A percentile compares a stretch with the other conserved stretches of the same genome.
Evolutionary conservation across 306 rosid genomes (phyloP).

Genomic region (Dicorynia guianensis): DNA sequence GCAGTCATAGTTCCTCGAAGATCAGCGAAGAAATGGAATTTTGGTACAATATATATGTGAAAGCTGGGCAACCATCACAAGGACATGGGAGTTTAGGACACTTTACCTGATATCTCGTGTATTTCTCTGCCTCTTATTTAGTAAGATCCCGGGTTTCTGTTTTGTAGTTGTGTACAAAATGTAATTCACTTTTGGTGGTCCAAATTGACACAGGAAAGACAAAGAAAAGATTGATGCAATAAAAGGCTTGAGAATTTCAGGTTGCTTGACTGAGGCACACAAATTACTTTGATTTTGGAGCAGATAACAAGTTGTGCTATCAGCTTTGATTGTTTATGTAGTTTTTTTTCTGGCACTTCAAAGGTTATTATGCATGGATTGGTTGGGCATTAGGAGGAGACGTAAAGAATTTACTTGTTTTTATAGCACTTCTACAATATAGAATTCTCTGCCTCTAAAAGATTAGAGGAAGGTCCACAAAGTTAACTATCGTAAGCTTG

Average conservation of each 20-base stretch:
- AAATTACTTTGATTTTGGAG: too few relatives aligned
- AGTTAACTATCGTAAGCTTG: too few relatives aligned
- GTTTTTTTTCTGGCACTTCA: background rate
- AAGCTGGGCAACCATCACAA: slow-evolving; percentile 47
- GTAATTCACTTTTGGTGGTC: background rate
- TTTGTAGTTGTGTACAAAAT: slow-evolving; percentile 41
- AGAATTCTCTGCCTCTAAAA: too few relatives aligned
- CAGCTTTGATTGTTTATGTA: background rate
- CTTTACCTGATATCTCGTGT: background rate
- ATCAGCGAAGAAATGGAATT: slow-evolving; percentile 61
- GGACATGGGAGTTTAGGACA: slow-evolving; percentile 19
- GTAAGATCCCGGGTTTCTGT: slow-evolving; percentile 26
- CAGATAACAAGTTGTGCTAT: background rate
- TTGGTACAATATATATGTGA: slow-evolving; percentile 57
- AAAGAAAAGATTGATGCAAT: too few relatives aligned
- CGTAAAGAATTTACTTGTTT: too few relatives aligned
- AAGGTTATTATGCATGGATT: too few relatives aligned
- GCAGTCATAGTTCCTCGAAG: slow-evolving; percentile 32
- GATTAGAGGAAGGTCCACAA: too few relatives aligned
- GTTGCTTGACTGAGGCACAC: too few relatives aligned
- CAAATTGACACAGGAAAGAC: too few relatives aligned
- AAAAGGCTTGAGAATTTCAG: too few relatives aligned
- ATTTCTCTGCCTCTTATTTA: background rate
- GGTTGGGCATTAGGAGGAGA: too few relatives aligned
- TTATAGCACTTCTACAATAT: too few relatives aligned